A percentile compares a stretch with the other conserved stretches of the same genome.
These are phyloP conservation scores for Phytophthora tubulina DNA, from an alignment of 352 stramenopile species.

Conservation along the genomic window DNA sequence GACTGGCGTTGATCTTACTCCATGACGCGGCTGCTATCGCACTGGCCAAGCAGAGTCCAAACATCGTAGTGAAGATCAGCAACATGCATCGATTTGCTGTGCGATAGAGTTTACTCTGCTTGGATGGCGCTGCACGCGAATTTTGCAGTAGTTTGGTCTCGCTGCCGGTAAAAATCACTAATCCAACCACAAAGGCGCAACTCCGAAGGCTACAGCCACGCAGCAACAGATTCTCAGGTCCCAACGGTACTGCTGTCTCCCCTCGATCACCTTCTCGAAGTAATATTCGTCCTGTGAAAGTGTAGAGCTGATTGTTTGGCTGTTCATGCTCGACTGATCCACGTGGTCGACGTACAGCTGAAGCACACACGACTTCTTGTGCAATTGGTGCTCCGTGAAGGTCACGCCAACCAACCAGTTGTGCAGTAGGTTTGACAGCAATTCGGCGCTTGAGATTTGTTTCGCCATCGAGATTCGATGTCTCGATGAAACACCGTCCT, in stretches of 20 bases:
- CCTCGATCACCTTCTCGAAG: slow-evolving; percentile 37
- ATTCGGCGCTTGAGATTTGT: slow-evolving; percentile 89
- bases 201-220: slow-evolving; percentile 94
- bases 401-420: slow-evolving; percentile 46
- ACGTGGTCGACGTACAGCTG: slow-evolving; percentile 38
- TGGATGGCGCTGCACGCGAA: slow-evolving; percentile 78
- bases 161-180: slow-evolving; percentile 94
- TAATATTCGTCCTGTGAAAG: slow-evolving; percentile 71
- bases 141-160: slow-evolving; percentile 92
- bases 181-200: slow-evolving; percentile 93
- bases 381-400: slow-evolving; percentile 39
- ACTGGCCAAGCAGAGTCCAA: slow-evolving; percentile 65
- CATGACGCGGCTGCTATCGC: slow-evolving; percentile 50
- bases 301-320: slow-evolving; percentile 84
- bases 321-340: slow-evolving; percentile 78
- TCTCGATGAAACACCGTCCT: slow-evolving; percentile 88
- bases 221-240: slow-evolving; percentile 92
- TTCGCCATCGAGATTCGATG: slow-evolving; percentile 88
- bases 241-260: slow-evolving; percentile 41
- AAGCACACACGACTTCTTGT: slow-evolving; percentile 44
- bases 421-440: slow-evolving; percentile 54
- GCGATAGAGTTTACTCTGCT: slow-evolving; percentile 83
- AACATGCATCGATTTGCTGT: slow-evolving; percentile 88
- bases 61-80: slow-evolving; percentile 76
- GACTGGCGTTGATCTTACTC: slow-evolving; percentile 45